Evolutionary conservation across 768 basidiomycete species (phyloP), one percentile per base, ranked within the genome.

Genomic region (Boletus pseudo-olivaceus): DNA sequence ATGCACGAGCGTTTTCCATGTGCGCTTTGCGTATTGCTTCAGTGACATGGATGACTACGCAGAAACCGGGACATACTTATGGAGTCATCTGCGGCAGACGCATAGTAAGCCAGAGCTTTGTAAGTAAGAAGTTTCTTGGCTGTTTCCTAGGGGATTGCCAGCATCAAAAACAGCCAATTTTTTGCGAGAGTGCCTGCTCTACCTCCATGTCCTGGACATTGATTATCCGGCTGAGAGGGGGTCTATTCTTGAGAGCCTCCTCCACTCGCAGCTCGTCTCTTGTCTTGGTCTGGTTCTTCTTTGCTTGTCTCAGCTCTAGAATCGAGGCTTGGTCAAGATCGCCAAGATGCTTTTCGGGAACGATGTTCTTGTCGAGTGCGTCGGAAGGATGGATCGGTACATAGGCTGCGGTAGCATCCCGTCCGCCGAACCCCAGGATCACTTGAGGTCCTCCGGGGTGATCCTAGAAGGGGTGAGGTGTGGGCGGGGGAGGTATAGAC

Each of bases 151-250:
- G 15, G 11, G 6, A 37, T 43, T 37, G 1, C 5, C 26, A 20
- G 55, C 6, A 37, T 37, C 40, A 33, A 34, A 44, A 37, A 34
- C 34, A 46, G 32, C 29, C 11, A 42, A 35, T 15, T 11, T 9
- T 27, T 39, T 39, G 42, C 40, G 19, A 19, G 20, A 44, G 12
- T 19, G 47, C 6, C 30, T 38, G 27, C 5, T 35, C 32, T 52
- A 87, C 90, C 80, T 96, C 93, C 71, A 98, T 86, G 58, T 97
- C 93, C 35, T 77, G 77, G 59, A 96, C 68, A 63, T 77, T 91
- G 33, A 96, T 72, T 49, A 94, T 86, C 58, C 83, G 78, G 55
- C 72, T 75, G 17, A 93, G 75, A 1, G 86, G 83, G 6, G 87
- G 90, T 67, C 81, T 83, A 54, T 75, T 73, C 39, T 76, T 74